A percentile compares a stretch with the other conserved stretches of the same genome.
phyloP scores from a whole-genome alignment of 208 protist species.

The Acanthamoeba royreba region DNA sequence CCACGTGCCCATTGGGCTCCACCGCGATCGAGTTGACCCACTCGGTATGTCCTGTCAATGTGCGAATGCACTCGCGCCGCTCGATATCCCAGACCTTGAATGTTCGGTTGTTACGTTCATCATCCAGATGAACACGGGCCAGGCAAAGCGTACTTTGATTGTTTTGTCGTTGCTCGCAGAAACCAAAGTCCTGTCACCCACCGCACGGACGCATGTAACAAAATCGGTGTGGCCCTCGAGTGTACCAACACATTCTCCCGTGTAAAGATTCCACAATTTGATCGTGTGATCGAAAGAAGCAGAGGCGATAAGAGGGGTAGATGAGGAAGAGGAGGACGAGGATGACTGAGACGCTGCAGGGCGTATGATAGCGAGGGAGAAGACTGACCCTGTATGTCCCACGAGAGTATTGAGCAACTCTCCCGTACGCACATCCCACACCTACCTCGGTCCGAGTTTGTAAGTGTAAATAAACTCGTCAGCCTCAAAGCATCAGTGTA shows the following conservation, averaged over 20 bases:
- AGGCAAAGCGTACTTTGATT: neutral
- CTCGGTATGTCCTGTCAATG: neutral
- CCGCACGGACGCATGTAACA: slow-evolving; percentile 23
- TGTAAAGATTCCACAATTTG: slow-evolving; percentile 42
- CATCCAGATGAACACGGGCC: neutral
- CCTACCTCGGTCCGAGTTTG: neutral
- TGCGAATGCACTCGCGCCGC: neutral
- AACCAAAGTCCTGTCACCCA: neutral
- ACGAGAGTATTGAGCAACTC: slow-evolving; percentile 37
- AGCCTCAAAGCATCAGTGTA: neutral
- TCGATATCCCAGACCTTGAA: neutral
- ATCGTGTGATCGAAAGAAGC: slow-evolving; percentile 32
- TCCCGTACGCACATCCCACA: slow-evolving; percentile 27
- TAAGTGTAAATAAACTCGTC: neutral
- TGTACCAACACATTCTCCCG: slow-evolving; percentile 28
- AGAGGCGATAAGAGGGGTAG: neutral
- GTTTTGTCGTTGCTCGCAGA: slow-evolving; percentile 43
- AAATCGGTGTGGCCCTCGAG: slow-evolving; percentile 40
- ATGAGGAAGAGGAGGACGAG: neutral
- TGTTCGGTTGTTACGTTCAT: neutral
- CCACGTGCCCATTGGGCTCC: neutral
- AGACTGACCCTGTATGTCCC: slow-evolving; percentile 35
- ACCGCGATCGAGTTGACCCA: slow-evolving; percentile 3
- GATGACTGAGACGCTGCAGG: neutral
- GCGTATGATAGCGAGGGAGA: neutral